These are phyloP conservation scores for Candida loeiensis DNA, from an alignment of 805 yeast genomes.

Conservation along the genomic window DNA sequence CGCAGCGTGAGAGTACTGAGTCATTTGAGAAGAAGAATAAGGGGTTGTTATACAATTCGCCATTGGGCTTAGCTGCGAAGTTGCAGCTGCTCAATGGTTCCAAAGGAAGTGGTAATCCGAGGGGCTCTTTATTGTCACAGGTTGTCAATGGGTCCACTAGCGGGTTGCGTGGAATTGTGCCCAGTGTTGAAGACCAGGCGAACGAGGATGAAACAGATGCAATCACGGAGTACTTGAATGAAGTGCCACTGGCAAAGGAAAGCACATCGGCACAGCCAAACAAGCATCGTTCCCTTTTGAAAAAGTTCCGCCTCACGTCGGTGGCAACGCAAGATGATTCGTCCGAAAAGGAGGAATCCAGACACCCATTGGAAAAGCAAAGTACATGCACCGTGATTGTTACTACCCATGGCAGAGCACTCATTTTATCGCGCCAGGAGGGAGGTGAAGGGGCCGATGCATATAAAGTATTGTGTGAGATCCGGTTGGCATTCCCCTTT, in stretches of 20 bases:
- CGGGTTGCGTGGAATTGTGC: conserved; percentile 19
- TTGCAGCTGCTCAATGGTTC: conserved; percentile 13
- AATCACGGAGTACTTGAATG: conserved; percentile 50
- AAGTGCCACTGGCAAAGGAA: background rate
- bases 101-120: conserved; percentile 8
- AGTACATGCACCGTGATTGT: conserved; percentile 51
- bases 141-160: conserved; percentile 34
- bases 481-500: conserved; percentile 50
- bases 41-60: conserved; percentile 58
- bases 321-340: conserved; percentile 15
- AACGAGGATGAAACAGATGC: conserved; percentile 60
- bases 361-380: conserved; percentile 30
- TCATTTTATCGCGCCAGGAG: conserved; percentile 48
- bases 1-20: conserved; percentile 43
- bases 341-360: conserved; percentile 5
- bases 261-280: background rate
- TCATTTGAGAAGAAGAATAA: conserved; percentile 53
- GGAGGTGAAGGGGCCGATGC: conserved; percentile 25
- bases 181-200: conserved; percentile 23
- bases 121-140: conserved; percentile 30
- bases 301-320: conserved; percentile 18
- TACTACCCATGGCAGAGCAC: conserved; percentile 61
- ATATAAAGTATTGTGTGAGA: conserved; percentile 50
- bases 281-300: conserved; percentile 19
- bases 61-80: conserved; percentile 40